Percentiles rank a stretch among this genome's conserved stretches.
phyloP scores from a whole-genome alignment of 495 filamentous ascomycete genomes.

The Xylaria grammica region DNA sequence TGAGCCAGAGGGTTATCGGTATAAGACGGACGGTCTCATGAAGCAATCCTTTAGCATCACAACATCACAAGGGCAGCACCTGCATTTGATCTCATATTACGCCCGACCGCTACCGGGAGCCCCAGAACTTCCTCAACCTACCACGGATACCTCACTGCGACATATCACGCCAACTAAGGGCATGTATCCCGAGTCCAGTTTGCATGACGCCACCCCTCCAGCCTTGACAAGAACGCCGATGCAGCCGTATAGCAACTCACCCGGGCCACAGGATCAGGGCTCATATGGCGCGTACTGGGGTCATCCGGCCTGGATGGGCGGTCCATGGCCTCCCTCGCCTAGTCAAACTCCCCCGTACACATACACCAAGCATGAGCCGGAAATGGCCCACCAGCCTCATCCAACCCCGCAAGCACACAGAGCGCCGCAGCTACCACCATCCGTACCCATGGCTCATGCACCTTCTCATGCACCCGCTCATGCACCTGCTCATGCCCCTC shows the following conservation, averaged over 20 bases:
- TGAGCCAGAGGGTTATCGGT: slow-evolving; percentile 93
- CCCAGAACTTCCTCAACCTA: slow-evolving; percentile 74
- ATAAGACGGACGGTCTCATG: slow-evolving; percentile 96
- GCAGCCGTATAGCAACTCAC: slow-evolving; percentile 49
- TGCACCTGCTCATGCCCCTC: slow-evolving; percentile 18
- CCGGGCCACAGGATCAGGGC: slow-evolving; percentile 55
- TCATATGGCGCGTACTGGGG: slow-evolving; percentile 35
- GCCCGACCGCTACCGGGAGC: slow-evolving; percentile 73
- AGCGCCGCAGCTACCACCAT: slow-evolving; percentile 33
- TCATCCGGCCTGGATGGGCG: slow-evolving; percentile 44
- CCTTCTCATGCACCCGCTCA: too few relatives aligned
- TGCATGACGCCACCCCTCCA: slow-evolving; percentile 74
- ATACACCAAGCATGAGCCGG: slow-evolving; percentile 27
- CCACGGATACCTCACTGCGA: slow-evolving; percentile 77
- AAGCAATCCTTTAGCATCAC: slow-evolving; percentile 99
- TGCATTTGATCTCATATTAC: slow-evolving; percentile 97
- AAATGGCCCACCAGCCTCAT: slow-evolving; percentile 27
- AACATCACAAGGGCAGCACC: slow-evolving; percentile 83
- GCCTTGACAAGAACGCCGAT: slow-evolving; percentile 54
- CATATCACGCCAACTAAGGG: slow-evolving; percentile 86
- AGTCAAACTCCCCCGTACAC: slow-evolving; percentile 40
- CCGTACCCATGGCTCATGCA: slow-evolving; percentile 29
- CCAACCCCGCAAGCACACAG: slow-evolving; percentile 33
- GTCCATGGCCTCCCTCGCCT: slow-evolving; percentile 69
- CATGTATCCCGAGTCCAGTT: slow-evolving; percentile 96